phyloP scores from a whole-genome alignment of 371 early-diverging fungal species.

The Zancudomyces culisetae region DNA sequence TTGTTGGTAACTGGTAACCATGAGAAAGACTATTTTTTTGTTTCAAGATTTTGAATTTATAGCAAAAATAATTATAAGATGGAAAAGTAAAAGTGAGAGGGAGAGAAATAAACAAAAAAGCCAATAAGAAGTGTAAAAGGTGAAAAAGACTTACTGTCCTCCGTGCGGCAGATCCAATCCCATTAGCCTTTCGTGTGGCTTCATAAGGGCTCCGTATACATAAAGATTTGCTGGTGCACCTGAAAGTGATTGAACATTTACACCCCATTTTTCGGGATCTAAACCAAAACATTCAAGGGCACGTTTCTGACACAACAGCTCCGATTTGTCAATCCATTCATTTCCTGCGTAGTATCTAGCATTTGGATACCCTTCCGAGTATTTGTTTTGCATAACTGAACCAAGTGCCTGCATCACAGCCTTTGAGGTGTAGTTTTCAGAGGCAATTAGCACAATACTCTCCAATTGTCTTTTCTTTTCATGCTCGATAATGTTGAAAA shows the following conservation, averaged over 20 bases:
- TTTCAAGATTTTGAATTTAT: slow-evolving; percentile 24
- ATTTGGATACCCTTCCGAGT: slow-evolving; percentile 97
- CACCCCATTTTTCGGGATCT: slow-evolving; percentile 88
- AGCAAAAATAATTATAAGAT: too few species aligned
- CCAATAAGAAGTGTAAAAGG: background rate
- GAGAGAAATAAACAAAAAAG: background rate
- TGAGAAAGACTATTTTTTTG: slow-evolving; percentile 55
- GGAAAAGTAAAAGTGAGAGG: background rate
- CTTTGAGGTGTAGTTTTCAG: slow-evolving; percentile 93
- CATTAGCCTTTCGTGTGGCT: slow-evolving; percentile 98
- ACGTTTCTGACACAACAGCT: slow-evolving; percentile 85
- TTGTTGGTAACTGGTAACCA: slow-evolving; percentile 94
- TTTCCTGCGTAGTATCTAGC: slow-evolving; percentile 99
- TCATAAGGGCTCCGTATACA: slow-evolving; percentile 89
- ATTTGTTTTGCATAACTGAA: slow-evolving; percentile 98
- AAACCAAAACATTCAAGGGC: slow-evolving; percentile 87
- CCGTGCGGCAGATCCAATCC: slow-evolving; percentile 97
- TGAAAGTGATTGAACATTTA: slow-evolving; percentile 94
- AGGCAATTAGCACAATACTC: slow-evolving; percentile 69
- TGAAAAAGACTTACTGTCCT: slow-evolving; percentile 46
- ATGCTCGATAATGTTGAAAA: slow-evolving; percentile 80
- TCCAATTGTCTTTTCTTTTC: slow-evolving; percentile 96
- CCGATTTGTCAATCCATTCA: slow-evolving; percentile 93
- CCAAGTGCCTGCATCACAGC: slow-evolving; percentile 95
- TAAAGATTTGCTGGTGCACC: slow-evolving; percentile 96